Base-by-base conservation (phyloP, 352 stramenopile genomes). In the Phytophthora syringae region DNA sequence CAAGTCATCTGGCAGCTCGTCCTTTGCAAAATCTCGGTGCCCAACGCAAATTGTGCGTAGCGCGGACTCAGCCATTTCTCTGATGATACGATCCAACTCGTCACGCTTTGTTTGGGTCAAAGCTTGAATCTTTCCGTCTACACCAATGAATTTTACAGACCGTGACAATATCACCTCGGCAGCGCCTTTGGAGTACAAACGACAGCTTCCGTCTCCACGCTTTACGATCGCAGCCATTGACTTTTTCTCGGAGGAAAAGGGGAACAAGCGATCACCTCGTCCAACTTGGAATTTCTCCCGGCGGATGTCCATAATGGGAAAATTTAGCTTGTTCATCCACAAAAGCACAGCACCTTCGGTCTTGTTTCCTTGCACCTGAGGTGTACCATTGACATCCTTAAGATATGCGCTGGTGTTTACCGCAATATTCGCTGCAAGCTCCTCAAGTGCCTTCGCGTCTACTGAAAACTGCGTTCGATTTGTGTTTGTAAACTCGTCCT, bases 31-130 rank as follows among this genome's bases (percentile, higher is more conserved):
- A 52, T 97, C 90, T 24, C 82, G 80, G 65, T 97, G 84, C 1
- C 87, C 86, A 30, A 98, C 64, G 59, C 89, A 96, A n/a, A 98
- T 88, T 3, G 90, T 97, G 16, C 92, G 86, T 3, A 98, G 72
- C 1, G 88, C 89, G 3, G 70, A 79, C 18, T 96, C 81, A 0
- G 90, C 90, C 90, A 97, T 96, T 47, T 80, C 73, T 4, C 77
- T 76, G 56, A 95, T 95, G 30, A 88, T 73, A 2, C 45, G 52
- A 51, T 90, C 83, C 28, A 97, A 82, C 45, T 98, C 87, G 13
- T 78, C 58, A 42, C 86, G 80, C 32, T 81, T 84, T 22, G 69
- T 75, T 7, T 79, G 50, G 2, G 88, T 89, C 30, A 96, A 58
- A 0, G 79, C 83, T 18, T 79, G 67, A 18, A 84, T 63, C 1